Evolutionary conservation across 176 grass and related monocot species (phyloP).

Genomic region (Cenchrus purpureus): DNA sequence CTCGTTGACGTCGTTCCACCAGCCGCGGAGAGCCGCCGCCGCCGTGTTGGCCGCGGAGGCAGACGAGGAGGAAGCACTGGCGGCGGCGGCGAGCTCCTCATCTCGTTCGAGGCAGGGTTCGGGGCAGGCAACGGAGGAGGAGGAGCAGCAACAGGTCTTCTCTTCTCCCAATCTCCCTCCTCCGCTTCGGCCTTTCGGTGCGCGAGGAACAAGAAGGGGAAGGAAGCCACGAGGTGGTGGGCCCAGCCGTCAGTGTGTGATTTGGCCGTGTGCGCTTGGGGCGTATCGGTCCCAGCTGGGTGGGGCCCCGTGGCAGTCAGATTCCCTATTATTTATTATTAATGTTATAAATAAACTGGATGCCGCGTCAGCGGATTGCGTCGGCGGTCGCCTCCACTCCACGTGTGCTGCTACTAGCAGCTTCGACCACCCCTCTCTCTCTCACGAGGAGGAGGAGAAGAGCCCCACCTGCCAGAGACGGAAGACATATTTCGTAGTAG

Average conservation of each 20-base stretch:
- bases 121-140: no score
- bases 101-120: not conserved
- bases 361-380: no score
- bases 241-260: not conserved
- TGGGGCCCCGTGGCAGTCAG: no score
- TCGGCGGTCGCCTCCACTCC: no score
- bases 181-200: not conserved
- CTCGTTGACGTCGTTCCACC: constrained; percentile 81
- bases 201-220: not conserved
- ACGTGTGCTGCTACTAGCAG: not conserved
- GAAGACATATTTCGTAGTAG: no score
- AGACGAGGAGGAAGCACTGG: not conserved
- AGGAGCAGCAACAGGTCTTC: not conserved
- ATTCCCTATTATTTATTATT: no score
- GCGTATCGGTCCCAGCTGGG: not conserved
- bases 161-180: no score
- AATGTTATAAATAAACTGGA: no score
- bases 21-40: constrained; percentile 40
- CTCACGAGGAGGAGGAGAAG: no score
- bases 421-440: no score
- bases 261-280: not conserved
- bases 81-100: constrained; percentile 37
- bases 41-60: not conserved
- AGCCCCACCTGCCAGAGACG: no score
- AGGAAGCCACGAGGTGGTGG: not conserved